Evolutionary conservation across 2,329 filamentous ascomycete genomes (phyloP), one percentile per base, ranked within the genome.

Genomic region (Aspergillus ustus): DNA sequence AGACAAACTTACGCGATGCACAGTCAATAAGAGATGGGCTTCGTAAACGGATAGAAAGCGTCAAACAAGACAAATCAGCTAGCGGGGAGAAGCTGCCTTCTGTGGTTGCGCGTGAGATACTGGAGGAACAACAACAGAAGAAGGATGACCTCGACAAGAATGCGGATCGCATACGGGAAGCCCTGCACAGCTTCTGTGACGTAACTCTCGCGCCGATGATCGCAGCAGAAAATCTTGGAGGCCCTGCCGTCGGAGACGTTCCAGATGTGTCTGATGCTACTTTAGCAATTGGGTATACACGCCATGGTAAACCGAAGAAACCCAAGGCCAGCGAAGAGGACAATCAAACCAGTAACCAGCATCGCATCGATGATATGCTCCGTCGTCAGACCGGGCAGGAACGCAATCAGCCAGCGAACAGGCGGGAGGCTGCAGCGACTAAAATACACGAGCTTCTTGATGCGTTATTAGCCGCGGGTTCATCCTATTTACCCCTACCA

Each of bases 151-250:
- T 92, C 69, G 85, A 89, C 60, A 79, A 74, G 55, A 85, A 89
- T 66, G 89, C 88, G 1, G 79, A 81, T 1, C 81, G 79, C 46
- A 79, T 95, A 17, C 84, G 90, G 59, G 84, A 83, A 60, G 82
- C 85, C 0, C 82, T 96, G 59, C 85, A 89, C 65, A 80, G 79
- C 17, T 96, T 96, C 70, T 88, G 94, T 60, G 86, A 91, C 63
- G 80, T 86, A 48, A 84, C 87, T 45, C 82, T 96, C 1, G 90
- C 90, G 1, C 78, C 85, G 3, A 91, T 94, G 87, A 81, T 96
- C 48, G 92, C 91, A 7, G 91, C 91, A 0, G 92, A 96, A 77
- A 91, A 93, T 70, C 82, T 93, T 1, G 92, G 92, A 7, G 92
- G 92, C 0, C 92, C 92, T 0, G 89, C 93, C 11, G 91, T 93